phyloP scores from a whole-genome alignment of 805 yeast species.

The Ogataea pignaliae region DNA sequence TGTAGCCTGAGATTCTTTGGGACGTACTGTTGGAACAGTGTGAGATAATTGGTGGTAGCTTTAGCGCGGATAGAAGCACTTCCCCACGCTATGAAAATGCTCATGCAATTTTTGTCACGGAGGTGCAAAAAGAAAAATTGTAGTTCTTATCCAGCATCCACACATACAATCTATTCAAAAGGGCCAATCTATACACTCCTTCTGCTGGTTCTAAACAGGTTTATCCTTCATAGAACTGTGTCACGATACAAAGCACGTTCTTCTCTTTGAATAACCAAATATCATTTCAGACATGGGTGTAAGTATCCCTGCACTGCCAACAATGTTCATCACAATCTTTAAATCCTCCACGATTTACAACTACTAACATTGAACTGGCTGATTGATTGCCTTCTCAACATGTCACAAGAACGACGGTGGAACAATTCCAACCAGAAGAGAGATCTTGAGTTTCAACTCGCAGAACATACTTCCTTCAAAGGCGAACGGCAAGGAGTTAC shows the following conservation, averaged over 20 bases:
- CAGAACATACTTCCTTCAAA: conserved; percentile 5
- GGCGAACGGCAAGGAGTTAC: conserved; percentile 9
- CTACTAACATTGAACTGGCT: no score
- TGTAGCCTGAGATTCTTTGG: not conserved
- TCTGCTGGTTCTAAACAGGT: no score
- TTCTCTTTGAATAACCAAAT: not conserved
- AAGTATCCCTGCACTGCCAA: conserved; percentile 6
- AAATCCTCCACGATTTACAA: no score
- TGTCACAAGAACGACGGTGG: conserved; percentile 84
- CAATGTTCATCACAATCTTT: no score
- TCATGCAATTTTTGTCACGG: no score
- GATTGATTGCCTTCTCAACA: no score
- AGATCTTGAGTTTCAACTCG: conserved; percentile 32
- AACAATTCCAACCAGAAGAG: conserved; percentile 55
- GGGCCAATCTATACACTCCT: no score
- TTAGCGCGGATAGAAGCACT: not conserved
- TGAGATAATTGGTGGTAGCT: not conserved
- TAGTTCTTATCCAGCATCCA: no score
- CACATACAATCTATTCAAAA: no score
- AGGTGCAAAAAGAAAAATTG: no score
- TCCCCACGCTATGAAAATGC: not conserved
- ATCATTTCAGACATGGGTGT: conserved; percentile 13
- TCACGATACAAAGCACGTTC: no score
- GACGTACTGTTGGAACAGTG: conserved; percentile 2
- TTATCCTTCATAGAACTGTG: no score